Evolutionary conservation across 2,329 filamentous ascomycete species (phyloP), one percentile per base, ranked within the genome.

Genomic region (Aspergillus vadensis): DNA sequence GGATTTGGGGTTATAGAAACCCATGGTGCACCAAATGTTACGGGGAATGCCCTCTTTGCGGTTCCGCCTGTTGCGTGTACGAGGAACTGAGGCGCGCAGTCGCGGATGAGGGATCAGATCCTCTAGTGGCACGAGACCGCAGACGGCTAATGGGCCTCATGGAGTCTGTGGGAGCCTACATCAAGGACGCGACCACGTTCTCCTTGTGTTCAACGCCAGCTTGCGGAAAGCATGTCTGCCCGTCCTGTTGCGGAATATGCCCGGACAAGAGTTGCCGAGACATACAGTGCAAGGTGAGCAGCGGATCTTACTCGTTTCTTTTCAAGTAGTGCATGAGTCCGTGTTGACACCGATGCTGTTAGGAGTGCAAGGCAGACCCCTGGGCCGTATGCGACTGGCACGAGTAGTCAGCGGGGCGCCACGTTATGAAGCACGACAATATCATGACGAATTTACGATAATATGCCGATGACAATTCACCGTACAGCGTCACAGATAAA

Each of bases 371-470:
- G 60, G 60, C 66, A 14, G 58, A 73, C 54, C 69, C 71, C 19
- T 76, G 73, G 73, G 64, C 53, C 23, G 59, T 62, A 15, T 76
- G 74, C 59, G 67, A 74, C 58, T 76, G 72, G 73, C 74, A 76
- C 53, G 64, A 70, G 43, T 21, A 21, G 41, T 23, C 19, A 23
- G 17, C 19, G 41, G 41, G 23, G 41, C 41, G 41, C 41, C 19
- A 19, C 17, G 67, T 74, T 68, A 72, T 69, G 72, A 75, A 65
- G 68, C 51, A 53, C 38, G 36, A 41, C 51, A 44, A 14, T 6
- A 44, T 44, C 17, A 21, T 44, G 41, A 44, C 59, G 43, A 57
- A 44, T 8, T 36, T 15, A 53, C 50, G 38, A 53, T 36, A 36
- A 36, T 36, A 36, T 36, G 32, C 32, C 32, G 12, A 36, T 36